Evolutionary conservation across 2,329 filamentous ascomycete species (phyloP).

Genomic region (Ceratocystis cacaofunesta): DNA sequence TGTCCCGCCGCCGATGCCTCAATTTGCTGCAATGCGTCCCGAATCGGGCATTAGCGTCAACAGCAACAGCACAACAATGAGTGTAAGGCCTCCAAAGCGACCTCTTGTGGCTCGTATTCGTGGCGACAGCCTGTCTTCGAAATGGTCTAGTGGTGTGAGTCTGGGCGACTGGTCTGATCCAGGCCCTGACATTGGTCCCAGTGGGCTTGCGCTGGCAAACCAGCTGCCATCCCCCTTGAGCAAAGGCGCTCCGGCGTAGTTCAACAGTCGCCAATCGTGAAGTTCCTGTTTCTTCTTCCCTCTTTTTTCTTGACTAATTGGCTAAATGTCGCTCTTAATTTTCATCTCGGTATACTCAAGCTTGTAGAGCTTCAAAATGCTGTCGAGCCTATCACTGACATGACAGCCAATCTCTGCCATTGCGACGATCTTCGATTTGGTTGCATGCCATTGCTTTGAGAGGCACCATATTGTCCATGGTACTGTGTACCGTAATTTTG

Average conservation of each 20-base stretch:
- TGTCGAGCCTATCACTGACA: background rate
- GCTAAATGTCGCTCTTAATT: background rate
- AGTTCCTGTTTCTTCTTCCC: background rate
- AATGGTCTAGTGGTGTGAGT: constrained; percentile 37
- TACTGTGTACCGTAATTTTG: constrained; percentile 1
- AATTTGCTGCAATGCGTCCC: constrained; percentile 19
- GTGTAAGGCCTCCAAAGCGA: constrained; percentile 19
- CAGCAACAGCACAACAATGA: constrained; percentile 29
- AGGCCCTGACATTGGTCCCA: constrained; percentile 38
- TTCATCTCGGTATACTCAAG: no score
- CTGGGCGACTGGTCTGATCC: constrained; percentile 35
- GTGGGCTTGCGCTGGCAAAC: constrained; percentile 15
- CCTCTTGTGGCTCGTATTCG: constrained; percentile 26
- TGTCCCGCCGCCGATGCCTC: constrained; percentile 18
- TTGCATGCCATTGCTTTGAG: background rate
- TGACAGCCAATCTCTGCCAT: background rate
- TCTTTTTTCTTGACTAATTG: background rate
- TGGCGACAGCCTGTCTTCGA: constrained; percentile 25
- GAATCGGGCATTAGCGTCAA: constrained; percentile 21
- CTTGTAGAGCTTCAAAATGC: background rate
- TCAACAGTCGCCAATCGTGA: background rate
- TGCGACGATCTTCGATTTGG: background rate
- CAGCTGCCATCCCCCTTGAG: background rate
- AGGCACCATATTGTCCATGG: background rate
- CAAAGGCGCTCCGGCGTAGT: background rate